A percentile compares a stretch with the other conserved stretches of the same genome.
Evolutionary conservation across 2,329 filamentous ascomycete species (phyloP).

Genomic region (Corniculantispora saksenae): DNA sequence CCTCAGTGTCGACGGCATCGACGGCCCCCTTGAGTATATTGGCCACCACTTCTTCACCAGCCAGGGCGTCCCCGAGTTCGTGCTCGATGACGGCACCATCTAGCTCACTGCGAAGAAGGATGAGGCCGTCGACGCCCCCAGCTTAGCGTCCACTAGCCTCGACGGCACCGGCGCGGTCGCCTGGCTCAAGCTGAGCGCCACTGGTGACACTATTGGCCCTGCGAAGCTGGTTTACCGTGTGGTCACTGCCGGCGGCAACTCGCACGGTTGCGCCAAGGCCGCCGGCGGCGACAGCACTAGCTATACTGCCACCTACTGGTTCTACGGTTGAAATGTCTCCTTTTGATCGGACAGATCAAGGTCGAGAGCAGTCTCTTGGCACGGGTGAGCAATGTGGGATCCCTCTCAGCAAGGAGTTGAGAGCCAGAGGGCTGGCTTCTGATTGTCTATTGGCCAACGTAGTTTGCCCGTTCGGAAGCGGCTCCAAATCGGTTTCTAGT

Average conservation of each 20-base stretch:
- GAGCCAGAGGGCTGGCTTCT: no score
- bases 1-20: slow-evolving; percentile 39
- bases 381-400: no score
- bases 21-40: slow-evolving; percentile 43
- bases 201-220: slow-evolving; percentile 38
- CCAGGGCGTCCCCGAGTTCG: slow-evolving; percentile 58
- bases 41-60: slow-evolving; percentile 69
- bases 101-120: slow-evolving; percentile 51
- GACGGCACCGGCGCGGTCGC: slow-evolving; percentile 57
- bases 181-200: slow-evolving; percentile 53
- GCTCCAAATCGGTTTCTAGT: no score
- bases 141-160: no score
- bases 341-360: no score
- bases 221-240: slow-evolving; percentile 54
- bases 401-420: no score
- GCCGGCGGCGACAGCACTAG: slow-evolving; percentile 51
- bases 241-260: slow-evolving; percentile 52
- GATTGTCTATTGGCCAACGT: no score
- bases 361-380: no score
- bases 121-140: no score
- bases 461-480: no score
- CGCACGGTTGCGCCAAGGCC: slow-evolving; percentile 42
- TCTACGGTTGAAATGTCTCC: slow-evolving; percentile 49
- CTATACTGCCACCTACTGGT: slow-evolving; percentile 61
- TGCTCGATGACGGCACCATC: slow-evolving; percentile 44